phyloP scores from a whole-genome alignment of 1,284 basidiomycete species.

The Fomitopsis betulina region DNA sequence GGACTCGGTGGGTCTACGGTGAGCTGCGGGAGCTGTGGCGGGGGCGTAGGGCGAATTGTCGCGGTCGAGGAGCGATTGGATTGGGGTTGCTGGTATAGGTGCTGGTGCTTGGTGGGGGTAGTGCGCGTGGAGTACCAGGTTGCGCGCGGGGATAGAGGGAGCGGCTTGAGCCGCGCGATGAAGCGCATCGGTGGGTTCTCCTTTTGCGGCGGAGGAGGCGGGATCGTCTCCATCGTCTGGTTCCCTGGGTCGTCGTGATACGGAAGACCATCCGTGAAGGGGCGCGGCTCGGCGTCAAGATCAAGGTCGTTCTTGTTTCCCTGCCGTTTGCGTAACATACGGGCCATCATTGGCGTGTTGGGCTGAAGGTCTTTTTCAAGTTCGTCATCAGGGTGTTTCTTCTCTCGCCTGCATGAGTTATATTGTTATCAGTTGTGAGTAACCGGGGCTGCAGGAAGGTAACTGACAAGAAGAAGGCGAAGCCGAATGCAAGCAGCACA shows the following conservation, averaged over 20 bases:
- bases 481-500: slow-evolving; percentile 1
- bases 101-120: neutral
- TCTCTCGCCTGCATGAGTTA: slow-evolving; percentile 1
- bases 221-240: neutral
- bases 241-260: neutral
- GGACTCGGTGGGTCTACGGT: neutral
- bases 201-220: neutral
- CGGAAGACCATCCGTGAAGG: neutral
- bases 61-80: neutral
- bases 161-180: neutral
- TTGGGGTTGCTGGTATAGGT: no score
- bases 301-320: neutral
- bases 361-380: neutral
- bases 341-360: neutral
- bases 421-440: neutral
- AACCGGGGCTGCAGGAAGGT: neutral
- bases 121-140: neutral
- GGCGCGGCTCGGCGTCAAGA: neutral
- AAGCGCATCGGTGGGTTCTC: neutral
- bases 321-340: neutral
- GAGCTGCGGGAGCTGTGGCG: neutral
- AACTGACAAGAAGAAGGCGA: slow-evolving; percentile 1
- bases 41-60: neutral
- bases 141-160: neutral
- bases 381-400: neutral